phyloP scores from a whole-genome alignment of 352 stramenopile genomes.

The Detonula confervacea region DNA sequence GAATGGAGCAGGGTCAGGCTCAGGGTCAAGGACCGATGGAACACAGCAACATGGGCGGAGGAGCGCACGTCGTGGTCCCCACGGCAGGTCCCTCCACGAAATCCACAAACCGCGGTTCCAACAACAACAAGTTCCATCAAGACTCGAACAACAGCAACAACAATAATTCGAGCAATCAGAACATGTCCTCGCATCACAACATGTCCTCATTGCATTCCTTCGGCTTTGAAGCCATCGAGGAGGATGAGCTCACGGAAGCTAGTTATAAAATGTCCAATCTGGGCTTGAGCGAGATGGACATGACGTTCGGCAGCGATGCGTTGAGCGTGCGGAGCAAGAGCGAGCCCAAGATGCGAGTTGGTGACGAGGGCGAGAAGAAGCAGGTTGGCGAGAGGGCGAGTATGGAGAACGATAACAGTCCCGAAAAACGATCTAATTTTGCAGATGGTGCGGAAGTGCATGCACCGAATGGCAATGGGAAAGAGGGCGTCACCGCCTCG shows the following conservation, averaged over 20 bases:
- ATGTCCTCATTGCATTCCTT: slow-evolving; percentile 21
- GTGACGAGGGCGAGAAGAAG: too few relatives aligned
- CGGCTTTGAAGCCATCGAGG: slow-evolving; percentile 48
- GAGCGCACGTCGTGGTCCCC: too few relatives aligned
- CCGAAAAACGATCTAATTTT: not conserved
- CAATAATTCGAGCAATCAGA: slow-evolving; percentile 2
- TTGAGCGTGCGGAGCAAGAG: slow-evolving; percentile 41
- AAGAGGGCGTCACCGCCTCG: not conserved
- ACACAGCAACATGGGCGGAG: too few relatives aligned
- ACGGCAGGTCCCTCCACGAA: too few relatives aligned
- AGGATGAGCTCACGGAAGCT: slow-evolving; percentile 34
- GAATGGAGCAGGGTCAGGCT: too few relatives aligned
- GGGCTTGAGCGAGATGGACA: slow-evolving; percentile 52
- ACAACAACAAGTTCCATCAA: too few relatives aligned
- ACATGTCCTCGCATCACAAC: not conserved
- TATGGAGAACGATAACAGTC: not conserved
- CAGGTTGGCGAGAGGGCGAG: not conserved
- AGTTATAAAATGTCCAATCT: slow-evolving; percentile 45
- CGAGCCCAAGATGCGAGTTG: not conserved
- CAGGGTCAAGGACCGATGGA: too few relatives aligned
- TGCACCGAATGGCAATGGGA: not conserved
- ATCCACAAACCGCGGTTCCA: too few relatives aligned
- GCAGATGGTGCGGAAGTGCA: too few relatives aligned
- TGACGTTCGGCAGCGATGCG: slow-evolving; percentile 47
- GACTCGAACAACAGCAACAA: slow-evolving; percentile 9